phyloP scores from a whole-genome alignment of 768 basidiomycete genomes.

The Serendipita sp. region DNA sequence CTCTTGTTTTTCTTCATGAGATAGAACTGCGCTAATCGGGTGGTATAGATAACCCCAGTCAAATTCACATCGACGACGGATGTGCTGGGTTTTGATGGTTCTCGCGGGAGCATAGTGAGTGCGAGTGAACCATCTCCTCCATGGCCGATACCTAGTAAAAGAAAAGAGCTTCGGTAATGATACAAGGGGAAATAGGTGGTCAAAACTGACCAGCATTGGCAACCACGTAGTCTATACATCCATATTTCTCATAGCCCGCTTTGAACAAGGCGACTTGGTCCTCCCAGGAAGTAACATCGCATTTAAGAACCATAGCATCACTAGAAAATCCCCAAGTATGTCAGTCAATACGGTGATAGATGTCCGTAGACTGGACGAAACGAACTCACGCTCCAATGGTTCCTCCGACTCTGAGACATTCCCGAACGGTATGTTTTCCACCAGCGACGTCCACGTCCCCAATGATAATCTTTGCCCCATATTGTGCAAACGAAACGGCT shows the following conservation, averaged over 20 bases:
- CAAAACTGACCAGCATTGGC: conserved; percentile 11
- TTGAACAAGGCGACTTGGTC: conserved; percentile 37
- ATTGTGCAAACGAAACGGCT: conserved; percentile 29
- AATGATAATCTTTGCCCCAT: conserved; percentile 35
- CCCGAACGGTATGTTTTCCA: conserved; percentile 24
- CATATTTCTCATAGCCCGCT: conserved; percentile 28
- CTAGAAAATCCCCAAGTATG: conserved; percentile 16
- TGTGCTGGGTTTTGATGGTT: conserved; percentile 28
- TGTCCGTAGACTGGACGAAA: neutral
- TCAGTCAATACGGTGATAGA: neutral
- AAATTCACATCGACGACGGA: conserved; percentile 36
- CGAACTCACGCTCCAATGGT: conserved; percentile 16
- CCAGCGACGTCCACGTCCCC: conserved; percentile 31
- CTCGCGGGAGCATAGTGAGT: conserved; percentile 10
- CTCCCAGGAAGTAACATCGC: conserved; percentile 39
- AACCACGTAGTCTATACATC: conserved; percentile 38
- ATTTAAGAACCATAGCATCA: conserved; percentile 25
- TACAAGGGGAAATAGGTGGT: too few relatives aligned
- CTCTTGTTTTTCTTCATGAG: conserved; percentile 21
- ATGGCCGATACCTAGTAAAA: neutral
- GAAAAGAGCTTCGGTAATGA: too few relatives aligned
- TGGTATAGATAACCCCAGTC: conserved; percentile 30
- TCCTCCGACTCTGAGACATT: conserved; percentile 30
- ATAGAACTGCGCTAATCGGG: conserved; percentile 36
- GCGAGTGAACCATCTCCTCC: neutral